phyloP scores from a whole-genome alignment of 2,329 filamentous ascomycete species.

The Aspergillus fumigatiaffinis region DNA sequence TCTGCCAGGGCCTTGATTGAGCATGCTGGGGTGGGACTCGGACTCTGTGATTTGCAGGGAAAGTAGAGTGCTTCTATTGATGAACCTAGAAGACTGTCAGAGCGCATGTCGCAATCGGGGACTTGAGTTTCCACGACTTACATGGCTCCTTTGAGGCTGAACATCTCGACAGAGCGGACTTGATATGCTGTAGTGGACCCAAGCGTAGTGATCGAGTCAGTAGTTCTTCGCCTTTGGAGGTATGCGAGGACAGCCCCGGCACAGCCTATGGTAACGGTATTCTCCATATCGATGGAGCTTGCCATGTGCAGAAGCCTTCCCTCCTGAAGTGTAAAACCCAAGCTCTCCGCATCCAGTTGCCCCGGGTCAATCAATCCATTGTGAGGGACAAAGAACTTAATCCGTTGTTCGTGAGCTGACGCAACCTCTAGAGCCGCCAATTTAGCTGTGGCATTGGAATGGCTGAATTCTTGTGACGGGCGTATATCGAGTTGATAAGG shows the following conservation, averaged over 20 bases:
- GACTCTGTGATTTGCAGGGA: slow-evolving; percentile 82
- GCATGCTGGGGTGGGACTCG: slow-evolving; percentile 77
- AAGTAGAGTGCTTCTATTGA: slow-evolving; percentile 73
- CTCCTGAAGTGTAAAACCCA: slow-evolving; percentile 53
- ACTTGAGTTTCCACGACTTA: slow-evolving; percentile 24
- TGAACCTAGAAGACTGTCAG: slow-evolving; percentile 57
- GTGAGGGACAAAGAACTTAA: slow-evolving; percentile 61
- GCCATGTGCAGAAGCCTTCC: slow-evolving; percentile 65
- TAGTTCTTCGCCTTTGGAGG: slow-evolving; percentile 64
- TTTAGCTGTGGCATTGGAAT: slow-evolving; percentile 62
- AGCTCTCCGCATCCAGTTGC: slow-evolving; percentile 34
- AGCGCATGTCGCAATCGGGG: neutral
- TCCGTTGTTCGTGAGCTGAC: slow-evolving; percentile 43
- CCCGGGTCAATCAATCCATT: slow-evolving; percentile 47
- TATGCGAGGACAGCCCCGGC: slow-evolving; percentile 82
- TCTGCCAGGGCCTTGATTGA: slow-evolving; percentile 66
- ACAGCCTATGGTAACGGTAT: slow-evolving; percentile 71
- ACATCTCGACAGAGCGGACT: slow-evolving; percentile 67
- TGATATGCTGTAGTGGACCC: slow-evolving; percentile 53
- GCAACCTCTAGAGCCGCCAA: slow-evolving; percentile 57
- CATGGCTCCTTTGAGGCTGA: slow-evolving; percentile 63
- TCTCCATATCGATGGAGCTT: slow-evolving; percentile 70
- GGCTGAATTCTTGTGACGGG: slow-evolving; percentile 68
- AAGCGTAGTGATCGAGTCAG: slow-evolving; percentile 59
- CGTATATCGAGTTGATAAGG: slow-evolving; percentile 64